Conservation (phyloP, 805 yeast genomes). For the Crinitomyces ghanaensis region DNA sequence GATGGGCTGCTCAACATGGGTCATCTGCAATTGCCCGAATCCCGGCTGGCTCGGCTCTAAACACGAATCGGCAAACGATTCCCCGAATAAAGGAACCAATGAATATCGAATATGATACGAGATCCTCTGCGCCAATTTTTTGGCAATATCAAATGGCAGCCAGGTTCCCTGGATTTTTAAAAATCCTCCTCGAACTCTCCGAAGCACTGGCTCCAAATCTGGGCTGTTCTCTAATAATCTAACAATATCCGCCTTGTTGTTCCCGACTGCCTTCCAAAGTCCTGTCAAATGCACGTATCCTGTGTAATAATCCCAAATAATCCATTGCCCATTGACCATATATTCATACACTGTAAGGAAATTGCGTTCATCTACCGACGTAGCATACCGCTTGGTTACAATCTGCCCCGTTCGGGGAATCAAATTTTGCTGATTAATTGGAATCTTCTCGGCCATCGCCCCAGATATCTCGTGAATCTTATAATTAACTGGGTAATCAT, state of each 20-base stretch:
- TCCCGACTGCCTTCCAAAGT: slow-evolving; percentile 67
- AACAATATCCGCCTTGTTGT: slow-evolving; percentile 65
- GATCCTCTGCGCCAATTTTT: slow-evolving; percentile 55
- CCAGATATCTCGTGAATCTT: no score
- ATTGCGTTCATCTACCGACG: slow-evolving; percentile 61
- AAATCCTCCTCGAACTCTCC: slow-evolving; percentile 81
- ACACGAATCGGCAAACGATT: slow-evolving; percentile 50
- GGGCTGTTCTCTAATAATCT: slow-evolving; percentile 55
- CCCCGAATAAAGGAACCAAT: slow-evolving; percentile 72
- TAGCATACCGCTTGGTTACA: slow-evolving; percentile 37
- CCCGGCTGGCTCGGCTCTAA: slow-evolving; percentile 48
- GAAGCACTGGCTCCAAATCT: slow-evolving; percentile 47
- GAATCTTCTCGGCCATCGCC: no score
- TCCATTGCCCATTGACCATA: slow-evolving; percentile 54
- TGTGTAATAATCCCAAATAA: slow-evolving; percentile 76
- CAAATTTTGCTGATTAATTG: no score
- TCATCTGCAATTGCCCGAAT: slow-evolving; percentile 46
- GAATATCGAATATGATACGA: slow-evolving; percentile 69
- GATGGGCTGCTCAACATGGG: slow-evolving; percentile 11
- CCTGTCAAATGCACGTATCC: slow-evolving; percentile 86
- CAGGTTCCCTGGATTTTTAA: slow-evolving; percentile 92
- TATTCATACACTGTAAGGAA: slow-evolving; percentile 64
- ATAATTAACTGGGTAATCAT: no score
- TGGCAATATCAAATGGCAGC: slow-evolving; percentile 65
- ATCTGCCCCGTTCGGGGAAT: slow-evolving; percentile 15